Evolutionary conservation across 73 alveolate genomes (phyloP).

Genomic region (Tetrahymena borealis): DNA sequence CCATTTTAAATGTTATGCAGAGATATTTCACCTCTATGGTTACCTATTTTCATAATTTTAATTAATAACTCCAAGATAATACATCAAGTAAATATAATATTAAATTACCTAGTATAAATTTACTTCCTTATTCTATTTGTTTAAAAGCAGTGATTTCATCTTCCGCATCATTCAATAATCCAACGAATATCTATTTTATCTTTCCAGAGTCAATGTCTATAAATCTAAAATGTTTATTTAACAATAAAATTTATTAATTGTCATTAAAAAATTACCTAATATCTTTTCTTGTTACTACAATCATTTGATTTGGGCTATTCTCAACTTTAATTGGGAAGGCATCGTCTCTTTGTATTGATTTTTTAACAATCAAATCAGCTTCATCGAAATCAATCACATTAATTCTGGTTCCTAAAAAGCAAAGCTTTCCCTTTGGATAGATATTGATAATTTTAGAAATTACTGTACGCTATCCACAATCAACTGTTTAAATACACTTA

Average conservation of each 20-base stretch:
- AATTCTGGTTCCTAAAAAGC: constrained; percentile 33
- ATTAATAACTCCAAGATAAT: not conserved
- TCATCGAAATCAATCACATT: constrained; percentile 24
- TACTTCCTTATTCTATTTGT: constrained; percentile 13
- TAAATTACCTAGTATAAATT: constrained; percentile 16
- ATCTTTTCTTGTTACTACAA: constrained; percentile 28
- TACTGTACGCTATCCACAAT: constrained; percentile 28
- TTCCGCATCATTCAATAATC: constrained; percentile 20
- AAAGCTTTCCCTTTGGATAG: not conserved
- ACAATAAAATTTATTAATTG: not conserved
- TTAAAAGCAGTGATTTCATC: constrained; percentile 38
- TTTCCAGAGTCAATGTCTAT: constrained; percentile 37
- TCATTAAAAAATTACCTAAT: constrained; percentile 5
- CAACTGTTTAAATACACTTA: constrained; percentile 12
- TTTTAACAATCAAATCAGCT: constrained; percentile 5
- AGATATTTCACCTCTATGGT: constrained; percentile 21
- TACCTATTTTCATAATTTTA: not conserved
- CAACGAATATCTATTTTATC: constrained; percentile 21
- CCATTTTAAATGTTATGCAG: not conserved
- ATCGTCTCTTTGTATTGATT: not conserved
- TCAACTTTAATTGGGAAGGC: constrained; percentile 25
- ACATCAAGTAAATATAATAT: not conserved
- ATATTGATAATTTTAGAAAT: constrained; percentile 22
- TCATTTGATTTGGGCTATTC: constrained; percentile 7
- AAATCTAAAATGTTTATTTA: not conserved